A percentile compares a stretch with the other conserved stretches of the same genome.
Evolutionary conservation across 805 yeast species (phyloP).

Genomic region (Candida germanica): DNA sequence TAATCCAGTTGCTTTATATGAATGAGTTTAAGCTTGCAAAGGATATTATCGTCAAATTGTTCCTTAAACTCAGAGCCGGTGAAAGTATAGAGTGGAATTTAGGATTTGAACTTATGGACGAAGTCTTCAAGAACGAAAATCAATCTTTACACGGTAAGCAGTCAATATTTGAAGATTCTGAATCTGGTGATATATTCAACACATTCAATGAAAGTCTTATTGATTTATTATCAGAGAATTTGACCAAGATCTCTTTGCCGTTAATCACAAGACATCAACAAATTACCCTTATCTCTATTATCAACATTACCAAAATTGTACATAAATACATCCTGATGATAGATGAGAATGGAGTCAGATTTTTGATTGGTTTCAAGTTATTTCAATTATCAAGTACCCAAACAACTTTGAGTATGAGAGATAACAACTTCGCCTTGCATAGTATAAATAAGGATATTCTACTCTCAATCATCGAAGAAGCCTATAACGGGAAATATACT

Average conservation of each 20-base stretch:
- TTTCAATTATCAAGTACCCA: conserved; percentile 53
- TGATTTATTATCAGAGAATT: conserved; percentile 51
- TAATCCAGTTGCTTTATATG: conserved; percentile 70
- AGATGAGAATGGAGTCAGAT: conserved; percentile 69
- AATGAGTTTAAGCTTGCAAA: conserved; percentile 56
- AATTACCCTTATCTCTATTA: conserved; percentile 67
- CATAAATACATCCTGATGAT: conserved; percentile 41
- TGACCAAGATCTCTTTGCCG: conserved; percentile 68
- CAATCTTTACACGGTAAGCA: not conserved
- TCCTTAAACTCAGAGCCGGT: conserved; percentile 46
- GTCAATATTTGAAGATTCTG: conserved; percentile 4
- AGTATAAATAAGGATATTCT: conserved; percentile 73
- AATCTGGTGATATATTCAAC: conserved; percentile 23
- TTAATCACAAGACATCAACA: conserved; percentile 89
- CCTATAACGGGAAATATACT: conserved; percentile 43
- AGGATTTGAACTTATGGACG: conserved; percentile 21
- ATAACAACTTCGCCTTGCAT: conserved; percentile 83
- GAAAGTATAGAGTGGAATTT: conserved; percentile 32
- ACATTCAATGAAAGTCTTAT: conserved; percentile 43
- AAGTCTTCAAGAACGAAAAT: conserved; percentile 10
- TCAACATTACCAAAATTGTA: conserved; percentile 60
- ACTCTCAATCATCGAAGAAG: conserved; percentile 44
- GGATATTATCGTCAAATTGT: conserved; percentile 53
- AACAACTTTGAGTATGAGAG: conserved; percentile 65
- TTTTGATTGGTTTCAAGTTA: conserved; percentile 66